Percentiles rank a stretch among this genome's conserved stretches.
These are phyloP conservation scores for Leccinellum albellum DNA, from an alignment of 768 basidiomycete genomes.

Conservation along the genomic window DNA sequence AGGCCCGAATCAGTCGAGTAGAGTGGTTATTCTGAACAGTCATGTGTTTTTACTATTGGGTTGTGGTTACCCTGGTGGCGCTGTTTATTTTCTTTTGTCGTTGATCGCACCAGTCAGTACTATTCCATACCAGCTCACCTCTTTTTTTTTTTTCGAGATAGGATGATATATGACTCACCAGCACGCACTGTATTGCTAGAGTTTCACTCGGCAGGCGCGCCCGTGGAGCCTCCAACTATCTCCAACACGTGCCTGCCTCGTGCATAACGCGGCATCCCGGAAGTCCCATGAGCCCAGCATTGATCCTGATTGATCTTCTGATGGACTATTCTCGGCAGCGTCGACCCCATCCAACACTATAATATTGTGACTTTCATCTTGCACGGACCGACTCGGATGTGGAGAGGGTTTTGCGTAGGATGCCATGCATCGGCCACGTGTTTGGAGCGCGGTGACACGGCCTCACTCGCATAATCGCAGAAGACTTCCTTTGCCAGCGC, in stretches of 20 bases:
- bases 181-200: not conserved
- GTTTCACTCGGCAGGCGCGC: not conserved
- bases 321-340: constrained; percentile 6
- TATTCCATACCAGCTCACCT: not conserved
- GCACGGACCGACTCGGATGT: constrained; percentile 13
- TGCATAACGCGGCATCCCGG: constrained; percentile 19
- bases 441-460: constrained; percentile 11
- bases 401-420: not conserved
- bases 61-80: not conserved
- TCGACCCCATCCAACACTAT: constrained; percentile 4
- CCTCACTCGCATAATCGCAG: constrained; percentile 12
- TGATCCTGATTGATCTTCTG: constrained; percentile 19
- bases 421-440: constrained; percentile 28
- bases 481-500: constrained; percentile 10
- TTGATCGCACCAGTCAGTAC: not conserved
- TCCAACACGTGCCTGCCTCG: constrained; percentile 14
- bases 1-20: too few relatives aligned
- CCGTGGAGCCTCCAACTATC: not conserved
- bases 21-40: not conserved
- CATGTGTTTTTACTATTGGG: not conserved
- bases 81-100: not conserved
- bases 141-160: not conserved
- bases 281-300: not conserved
- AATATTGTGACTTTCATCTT: constrained; percentile 5
- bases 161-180: not conserved